Base-by-base conservation (phyloP, 495 filamentous ascomycete species). In the Letharia columbiana region DNA sequence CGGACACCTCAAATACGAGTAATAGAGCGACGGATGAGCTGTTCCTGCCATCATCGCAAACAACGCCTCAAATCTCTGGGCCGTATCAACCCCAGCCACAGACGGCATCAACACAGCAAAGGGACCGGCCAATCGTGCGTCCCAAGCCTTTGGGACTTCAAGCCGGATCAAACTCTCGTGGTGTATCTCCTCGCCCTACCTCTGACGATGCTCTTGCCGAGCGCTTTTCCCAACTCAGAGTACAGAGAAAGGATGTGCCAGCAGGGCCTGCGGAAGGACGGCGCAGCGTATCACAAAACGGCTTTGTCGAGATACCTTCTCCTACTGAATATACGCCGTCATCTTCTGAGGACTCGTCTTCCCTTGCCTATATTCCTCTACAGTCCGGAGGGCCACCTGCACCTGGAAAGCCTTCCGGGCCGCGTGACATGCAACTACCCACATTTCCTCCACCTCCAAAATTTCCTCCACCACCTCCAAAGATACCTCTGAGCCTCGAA, bases 91-190 rank as follows among this genome's bases (percentile, higher is more conserved):
- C 44, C 50, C 47, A 56, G 12, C 35, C 58, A 8, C 52, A 59
- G 35, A 33, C 45, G 28, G 20, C 57, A 33, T 50, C 64, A 15
- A 20, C 62, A 23, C 49, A 70, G 40, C 69, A 64, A 20, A 71
- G 72, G 60, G 41, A 65, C 45, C 85, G 80, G 69, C 87, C 87
- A 0, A 63, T 69, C 6, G 75, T 88, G 33, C 83, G 83, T 18
- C 86, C 87, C 1, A 90, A 90, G 65, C 87, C 87, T 6, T 73
- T 82, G 57, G 78, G 76, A 52, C 74, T 89, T 37, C 86, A 88
- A 68, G 84, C 84, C 2, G 81, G 82, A 47, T 44, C n/a, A 37
- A 61, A 12, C 5, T 52, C 56, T 12, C 65, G 61, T 33, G 50
- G 35, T 8, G 37, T n/a, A 42, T 49, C 58, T 44, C 59, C 50